Conservation (phyloP, 371 early-diverging fungal genomes). For the Mortierella polycephala region DNA sequence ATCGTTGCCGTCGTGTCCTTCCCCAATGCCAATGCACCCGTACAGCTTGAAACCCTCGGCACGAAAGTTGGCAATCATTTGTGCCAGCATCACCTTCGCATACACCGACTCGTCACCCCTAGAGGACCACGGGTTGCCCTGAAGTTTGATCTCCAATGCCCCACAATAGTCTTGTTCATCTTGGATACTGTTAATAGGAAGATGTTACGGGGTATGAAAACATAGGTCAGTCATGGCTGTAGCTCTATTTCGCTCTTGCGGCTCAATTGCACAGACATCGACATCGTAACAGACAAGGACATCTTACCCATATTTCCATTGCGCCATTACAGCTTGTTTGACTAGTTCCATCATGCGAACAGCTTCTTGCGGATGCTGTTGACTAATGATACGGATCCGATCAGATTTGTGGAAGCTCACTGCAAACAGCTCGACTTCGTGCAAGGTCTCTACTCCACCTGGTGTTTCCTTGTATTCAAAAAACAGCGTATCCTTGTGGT, state of each 20-base stretch:
- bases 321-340: slow-evolving; percentile 23
- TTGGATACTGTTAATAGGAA: slow-evolving; percentile 12
- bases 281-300: background rate
- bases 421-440: slow-evolving; percentile 26
- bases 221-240: no score
- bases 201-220: no score
- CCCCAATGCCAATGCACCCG: slow-evolving; percentile 13
- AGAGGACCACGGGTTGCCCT: slow-evolving; percentile 25
- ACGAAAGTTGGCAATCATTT: slow-evolving; percentile 33
- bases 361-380: background rate
- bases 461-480: slow-evolving; percentile 11
- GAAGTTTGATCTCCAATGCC: slow-evolving; percentile 27
- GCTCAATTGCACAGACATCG: no score
- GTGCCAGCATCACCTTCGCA: slow-evolving; percentile 34
- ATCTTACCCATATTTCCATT: slow-evolving; percentile 38
- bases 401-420: slow-evolving; percentile 32
- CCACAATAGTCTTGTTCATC: slow-evolving; percentile 16
- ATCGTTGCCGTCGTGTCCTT: slow-evolving; percentile 13
- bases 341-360: slow-evolving; percentile 17
- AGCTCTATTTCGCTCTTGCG: no score
- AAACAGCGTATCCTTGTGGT: slow-evolving; percentile 37
- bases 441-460: background rate
- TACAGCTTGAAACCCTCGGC: slow-evolving; percentile 32
- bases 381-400: slow-evolving; percentile 21
- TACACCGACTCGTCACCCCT: slow-evolving; percentile 24